Conservation (phyloP, 2,329 filamentous ascomycete species). For the Fonsecaea monophora region DNA sequence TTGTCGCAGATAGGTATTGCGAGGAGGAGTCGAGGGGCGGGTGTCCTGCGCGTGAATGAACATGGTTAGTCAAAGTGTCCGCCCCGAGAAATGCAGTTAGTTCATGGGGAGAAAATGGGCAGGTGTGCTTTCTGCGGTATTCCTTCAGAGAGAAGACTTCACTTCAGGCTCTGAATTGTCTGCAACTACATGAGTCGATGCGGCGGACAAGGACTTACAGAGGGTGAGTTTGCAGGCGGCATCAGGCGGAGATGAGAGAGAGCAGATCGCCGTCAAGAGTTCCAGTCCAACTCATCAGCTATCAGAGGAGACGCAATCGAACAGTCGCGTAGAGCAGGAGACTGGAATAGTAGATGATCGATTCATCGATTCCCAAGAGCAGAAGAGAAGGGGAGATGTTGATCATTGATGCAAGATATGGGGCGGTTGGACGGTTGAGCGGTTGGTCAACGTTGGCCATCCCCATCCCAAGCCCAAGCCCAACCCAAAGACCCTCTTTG, state of each 20-base stretch:
- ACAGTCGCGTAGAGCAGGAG: not conserved
- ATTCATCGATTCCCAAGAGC: not conserved
- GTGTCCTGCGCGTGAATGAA: constrained; percentile 40
- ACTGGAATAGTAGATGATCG: not conserved
- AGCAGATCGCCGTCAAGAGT: constrained; percentile 1
- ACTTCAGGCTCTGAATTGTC: not conserved
- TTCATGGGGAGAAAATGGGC: not conserved
- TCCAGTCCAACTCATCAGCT: constrained; percentile 5
- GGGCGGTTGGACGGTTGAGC: too few species aligned
- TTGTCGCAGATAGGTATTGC: constrained; percentile 55
- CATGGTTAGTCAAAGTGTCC: constrained; percentile 31
- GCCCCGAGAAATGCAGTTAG: not conserved
- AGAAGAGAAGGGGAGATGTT: not conserved
- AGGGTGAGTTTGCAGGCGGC: constrained; percentile 54
- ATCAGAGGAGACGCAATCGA: not conserved
- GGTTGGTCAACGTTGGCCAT: too few species aligned
- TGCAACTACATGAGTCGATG: not conserved
- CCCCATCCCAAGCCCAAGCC: too few species aligned
- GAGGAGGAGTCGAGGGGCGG: constrained; percentile 37
- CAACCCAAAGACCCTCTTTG: too few species aligned
- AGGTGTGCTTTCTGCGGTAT: not conserved
- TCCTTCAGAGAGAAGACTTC: not conserved
- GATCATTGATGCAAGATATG: not conserved
- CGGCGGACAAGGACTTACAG: constrained; percentile 44
- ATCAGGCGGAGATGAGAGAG: constrained; percentile 38